Base-by-base conservation (phyloP, 2,329 filamentous ascomycete species). In the Aspergillus carbonarius region DNA sequence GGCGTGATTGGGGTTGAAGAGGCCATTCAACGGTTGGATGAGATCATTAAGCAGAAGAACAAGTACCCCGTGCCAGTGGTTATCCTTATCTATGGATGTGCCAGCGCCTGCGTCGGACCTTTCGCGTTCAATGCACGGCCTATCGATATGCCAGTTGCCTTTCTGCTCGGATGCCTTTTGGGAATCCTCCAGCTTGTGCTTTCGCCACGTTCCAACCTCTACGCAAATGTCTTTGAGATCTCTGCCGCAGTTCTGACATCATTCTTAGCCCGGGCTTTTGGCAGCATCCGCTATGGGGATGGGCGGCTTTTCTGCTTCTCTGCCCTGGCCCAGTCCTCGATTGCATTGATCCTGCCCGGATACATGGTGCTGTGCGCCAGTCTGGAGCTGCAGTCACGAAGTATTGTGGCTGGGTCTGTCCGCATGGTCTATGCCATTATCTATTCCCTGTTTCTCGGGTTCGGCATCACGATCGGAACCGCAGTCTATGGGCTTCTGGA, bases 51-150 rank as follows among this genome's bases (percentile, higher is more conserved):
- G 30, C 78, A 80, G 20, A 82, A 82, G 63, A 78, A 81, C 53
- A 86, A 86, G 66, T 88, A 82, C 65, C 76, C 77, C 51, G 70
- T 78, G 9, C 84, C 81, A 81, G 65, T 81, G 10, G 72, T 83
- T 8, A 85, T 96, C 1, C 73, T 87, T 1, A 76, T 93, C 49
- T 93, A 92, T 66, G 92, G 92, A 0, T 74, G 92, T 12, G 91
- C 92, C 2, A 91, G 89, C 34, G 86, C 87, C 1, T 83, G 82
- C 5, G 91, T 95, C 2, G 91, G 89, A 0, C 91, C 91, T 0
- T 96, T 96, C 68, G 90, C 90, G 10, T 96, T 96, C 68, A 80
- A 86, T 57, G 90, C 89, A 3, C 85, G 91, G 3, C 85, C 88
- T 44, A 90, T 95, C 68, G 92, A 96, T 70, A 79, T 96, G 64